Evolutionary conservation across 2,329 filamentous ascomycete species (phyloP).

Genomic region (Cyclaneusma minus): DNA sequence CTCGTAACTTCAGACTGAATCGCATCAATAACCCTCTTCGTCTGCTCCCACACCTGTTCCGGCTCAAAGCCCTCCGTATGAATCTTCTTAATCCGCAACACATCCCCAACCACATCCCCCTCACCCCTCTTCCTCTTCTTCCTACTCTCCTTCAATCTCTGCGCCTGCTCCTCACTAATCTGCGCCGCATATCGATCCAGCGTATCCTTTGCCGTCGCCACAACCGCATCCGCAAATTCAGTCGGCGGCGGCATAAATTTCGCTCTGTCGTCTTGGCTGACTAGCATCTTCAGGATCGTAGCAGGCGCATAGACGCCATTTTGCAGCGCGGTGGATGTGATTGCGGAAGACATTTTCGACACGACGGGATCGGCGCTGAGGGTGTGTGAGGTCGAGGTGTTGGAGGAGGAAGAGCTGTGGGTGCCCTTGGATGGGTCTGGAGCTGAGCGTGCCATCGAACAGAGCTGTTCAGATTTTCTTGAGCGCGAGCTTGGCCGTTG

Average conservation of each 20-base stretch:
- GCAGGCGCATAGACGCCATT: slow-evolving; percentile 10
- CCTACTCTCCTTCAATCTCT: slow-evolving; percentile 48
- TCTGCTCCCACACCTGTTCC: slow-evolving; percentile 88
- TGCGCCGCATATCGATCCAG: slow-evolving; percentile 64
- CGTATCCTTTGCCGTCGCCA: slow-evolving; percentile 64
- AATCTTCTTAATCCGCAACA: slow-evolving; percentile 66
- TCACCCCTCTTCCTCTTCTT: slow-evolving; percentile 49
- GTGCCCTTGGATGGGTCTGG: too few species aligned
- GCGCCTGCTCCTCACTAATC: slow-evolving; percentile 57
- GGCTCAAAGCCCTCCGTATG: slow-evolving; percentile 79
- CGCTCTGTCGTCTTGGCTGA: too few species aligned
- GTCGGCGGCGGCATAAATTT: slow-evolving; percentile 60
- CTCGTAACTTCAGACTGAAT: slow-evolving; percentile 36
- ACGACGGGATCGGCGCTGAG: slow-evolving; percentile 32
- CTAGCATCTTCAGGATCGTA: too few species aligned
- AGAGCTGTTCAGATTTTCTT: too few species aligned
- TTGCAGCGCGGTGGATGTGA: slow-evolving; percentile 9
- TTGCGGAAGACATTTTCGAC: slow-evolving; percentile 10
- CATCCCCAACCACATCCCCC: slow-evolving; percentile 24
- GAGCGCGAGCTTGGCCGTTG: too few species aligned
- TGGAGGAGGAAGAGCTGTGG: slow-evolving; percentile 41
- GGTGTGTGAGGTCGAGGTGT: slow-evolving; percentile 50
- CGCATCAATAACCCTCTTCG: slow-evolving; percentile 63
- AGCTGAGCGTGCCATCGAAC: too few species aligned
- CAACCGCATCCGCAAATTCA: slow-evolving; percentile 50